Evolutionary conservation across 2,329 filamentous ascomycete genomes (phyloP).

Genomic region (Diatrype stigma): DNA sequence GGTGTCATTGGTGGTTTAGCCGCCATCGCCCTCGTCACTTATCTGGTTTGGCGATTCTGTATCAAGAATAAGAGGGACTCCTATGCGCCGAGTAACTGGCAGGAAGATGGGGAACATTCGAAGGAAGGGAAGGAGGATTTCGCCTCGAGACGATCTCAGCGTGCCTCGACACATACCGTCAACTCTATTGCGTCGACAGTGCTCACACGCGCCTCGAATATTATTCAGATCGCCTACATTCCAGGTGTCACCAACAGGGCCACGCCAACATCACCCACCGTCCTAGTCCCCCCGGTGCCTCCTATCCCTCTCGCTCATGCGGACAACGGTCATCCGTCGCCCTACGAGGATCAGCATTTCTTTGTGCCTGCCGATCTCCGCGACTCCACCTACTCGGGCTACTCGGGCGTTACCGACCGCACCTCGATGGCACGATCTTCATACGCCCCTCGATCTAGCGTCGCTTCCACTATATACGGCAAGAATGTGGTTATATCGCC

Average conservation of each 20-base stretch:
- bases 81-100: constrained; percentile 56
- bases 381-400: constrained; percentile 83
- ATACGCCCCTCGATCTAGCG: constrained; percentile 62
- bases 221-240: constrained; percentile 99
- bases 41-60: constrained; percentile 82
- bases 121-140: constrained; percentile 32
- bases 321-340: constrained; percentile 50
- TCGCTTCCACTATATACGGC: constrained; percentile 91
- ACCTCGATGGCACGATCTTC: constrained; percentile 58
- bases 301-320: constrained; percentile 73
- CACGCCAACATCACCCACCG: constrained; percentile 72
- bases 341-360: constrained; percentile 78
- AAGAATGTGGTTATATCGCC: constrained; percentile 81
- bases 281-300: constrained; percentile 87
- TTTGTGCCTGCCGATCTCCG: constrained; percentile 88
- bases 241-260: constrained; percentile 94
- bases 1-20: constrained; percentile 82
- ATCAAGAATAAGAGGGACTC: constrained; percentile 72
- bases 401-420: constrained; percentile 60
- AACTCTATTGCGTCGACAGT: constrained; percentile 93
- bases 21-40: constrained; percentile 70
- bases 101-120: constrained; percentile 48
- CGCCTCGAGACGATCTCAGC: constrained; percentile 51
- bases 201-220: constrained; percentile 92
- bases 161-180: constrained; percentile 80